Evolutionary conservation across 1,284 basidiomycete species (phyloP).

Genomic region (Leccinum angustisporum): DNA sequence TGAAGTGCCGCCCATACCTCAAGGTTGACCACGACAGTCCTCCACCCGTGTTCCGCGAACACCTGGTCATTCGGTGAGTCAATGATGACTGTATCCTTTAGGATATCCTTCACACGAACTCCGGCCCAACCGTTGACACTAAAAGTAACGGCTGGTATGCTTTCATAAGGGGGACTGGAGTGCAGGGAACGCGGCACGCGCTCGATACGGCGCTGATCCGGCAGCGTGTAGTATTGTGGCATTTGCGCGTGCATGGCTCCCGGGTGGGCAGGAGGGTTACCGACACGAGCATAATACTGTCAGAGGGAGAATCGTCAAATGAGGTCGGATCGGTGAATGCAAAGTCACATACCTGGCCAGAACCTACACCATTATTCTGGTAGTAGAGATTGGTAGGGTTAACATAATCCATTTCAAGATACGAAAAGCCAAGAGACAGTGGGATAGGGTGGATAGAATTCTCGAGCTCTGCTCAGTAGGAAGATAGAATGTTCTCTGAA

Average conservation of each 20-base stretch:
- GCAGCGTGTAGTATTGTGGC: constrained; percentile 21
- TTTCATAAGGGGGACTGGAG: constrained; percentile 19
- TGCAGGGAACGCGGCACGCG: constrained; percentile 23
- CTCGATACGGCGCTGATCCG: constrained; percentile 21
- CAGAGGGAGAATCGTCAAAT: not conserved
- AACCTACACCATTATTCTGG: constrained; percentile 3
- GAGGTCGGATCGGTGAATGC: not conserved
- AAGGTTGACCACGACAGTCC: constrained; percentile 22
- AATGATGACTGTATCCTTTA: constrained; percentile 8
- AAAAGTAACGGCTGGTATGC: constrained; percentile 23
- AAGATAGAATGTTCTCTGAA: not conserved
- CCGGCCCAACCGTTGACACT: constrained; percentile 23
- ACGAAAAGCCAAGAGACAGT: not conserved
- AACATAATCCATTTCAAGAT: constrained; percentile 8
- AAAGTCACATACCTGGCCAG: constrained; percentile 9
- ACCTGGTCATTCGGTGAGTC: constrained; percentile 24
- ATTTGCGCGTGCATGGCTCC: constrained; percentile 14
- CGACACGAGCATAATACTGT: constrained; percentile 20
- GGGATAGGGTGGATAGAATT: not conserved
- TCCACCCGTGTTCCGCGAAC: constrained; percentile 22
- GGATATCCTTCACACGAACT: constrained; percentile 20
- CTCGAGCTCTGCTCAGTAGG: constrained; percentile 7
- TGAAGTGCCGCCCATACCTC: constrained; percentile 14
- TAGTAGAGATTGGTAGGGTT: not conserved
- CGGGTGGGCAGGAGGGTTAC: constrained; percentile 27